Conservation (phyloP, 148 eudicot species). For the Amaranthus palmeri region DNA sequence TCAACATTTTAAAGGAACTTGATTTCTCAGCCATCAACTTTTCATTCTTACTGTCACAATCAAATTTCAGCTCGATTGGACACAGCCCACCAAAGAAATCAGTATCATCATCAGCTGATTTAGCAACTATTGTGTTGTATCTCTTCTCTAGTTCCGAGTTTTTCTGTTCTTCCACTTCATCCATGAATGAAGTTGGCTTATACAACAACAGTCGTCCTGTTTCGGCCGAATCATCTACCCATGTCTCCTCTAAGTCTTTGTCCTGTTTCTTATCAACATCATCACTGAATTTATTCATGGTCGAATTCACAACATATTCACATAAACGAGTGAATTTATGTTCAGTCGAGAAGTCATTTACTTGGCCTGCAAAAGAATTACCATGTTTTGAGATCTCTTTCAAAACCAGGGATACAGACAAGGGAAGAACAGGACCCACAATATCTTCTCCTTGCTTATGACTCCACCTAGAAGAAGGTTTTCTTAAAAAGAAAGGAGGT, state of each 20-base stretch:
- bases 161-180: slow-evolving; percentile 6
- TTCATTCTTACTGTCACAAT: neutral
- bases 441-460: slow-evolving; percentile 45
- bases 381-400: slow-evolving; percentile 35
- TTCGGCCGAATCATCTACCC: slow-evolving; percentile 18
- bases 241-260: slow-evolving; percentile 44
- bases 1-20: slow-evolving; percentile 2
- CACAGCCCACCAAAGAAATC: slow-evolving; percentile 21
- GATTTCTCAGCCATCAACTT: neutral
- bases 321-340: slow-evolving; percentile 33
- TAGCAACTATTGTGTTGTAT: slow-evolving; percentile 27
- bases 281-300: slow-evolving; percentile 28
- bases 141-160: slow-evolving; percentile 23
- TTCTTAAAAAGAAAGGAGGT: slow-evolving; percentile 56
- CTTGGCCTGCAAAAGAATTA: slow-evolving; percentile 22
- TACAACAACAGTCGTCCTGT: slow-evolving; percentile 27
- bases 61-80: slow-evolving; percentile 20
- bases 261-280: slow-evolving; percentile 19
- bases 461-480: slow-evolving; percentile 41
- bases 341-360: slow-evolving; percentile 38
- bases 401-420: slow-evolving; percentile 42
- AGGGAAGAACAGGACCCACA: slow-evolving; percentile 69
- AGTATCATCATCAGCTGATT: slow-evolving; percentile 14
- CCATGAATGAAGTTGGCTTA: slow-evolving; percentile 36
- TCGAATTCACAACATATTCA: slow-evolving; percentile 34